phyloP scores from a whole-genome alignment of 805 yeast species.

The Schizosaccharomyces cryophilus region DNA sequence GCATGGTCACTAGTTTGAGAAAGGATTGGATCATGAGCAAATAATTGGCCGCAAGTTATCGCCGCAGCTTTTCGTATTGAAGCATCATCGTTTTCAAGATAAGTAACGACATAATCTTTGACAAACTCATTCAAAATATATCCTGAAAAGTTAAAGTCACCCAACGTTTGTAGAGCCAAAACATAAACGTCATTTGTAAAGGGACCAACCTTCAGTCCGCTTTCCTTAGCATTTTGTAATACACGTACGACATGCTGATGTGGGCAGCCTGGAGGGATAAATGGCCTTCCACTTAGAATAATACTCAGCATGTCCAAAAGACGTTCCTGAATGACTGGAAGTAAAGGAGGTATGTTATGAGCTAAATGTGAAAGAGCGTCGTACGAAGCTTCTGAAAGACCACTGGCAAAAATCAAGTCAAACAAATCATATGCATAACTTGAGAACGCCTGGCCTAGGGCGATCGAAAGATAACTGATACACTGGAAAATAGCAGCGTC shows the following conservation, averaged over 20 bases:
- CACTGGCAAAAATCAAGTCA: conserved; percentile 56
- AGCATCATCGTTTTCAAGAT: conserved; percentile 56
- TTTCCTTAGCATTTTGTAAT: neutral
- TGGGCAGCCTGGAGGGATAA: conserved; percentile 71
- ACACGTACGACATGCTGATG: conserved; percentile 3
- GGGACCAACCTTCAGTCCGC: conserved; percentile 16
- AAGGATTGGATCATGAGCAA: conserved; percentile 59
- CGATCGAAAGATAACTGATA: conserved; percentile 58
- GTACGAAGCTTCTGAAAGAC: conserved; percentile 63
- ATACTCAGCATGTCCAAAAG: conserved; percentile 46
- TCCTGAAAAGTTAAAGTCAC: conserved; percentile 47
- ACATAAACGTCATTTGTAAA: conserved; percentile 22
- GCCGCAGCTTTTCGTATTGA: conserved; percentile 69
- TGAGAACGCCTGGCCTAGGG: conserved; percentile 82
- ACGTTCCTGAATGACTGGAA: conserved; percentile 44
- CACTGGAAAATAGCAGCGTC: conserved; percentile 78
- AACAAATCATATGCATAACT: conserved; percentile 68
- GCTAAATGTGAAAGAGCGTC: conserved; percentile 45
- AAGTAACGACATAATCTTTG: conserved; percentile 56
- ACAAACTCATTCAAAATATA: conserved; percentile 72
- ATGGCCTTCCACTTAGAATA: conserved; percentile 58
- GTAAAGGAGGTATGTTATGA: conserved; percentile 54
- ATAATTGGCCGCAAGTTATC: conserved; percentile 53
- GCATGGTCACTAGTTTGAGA: conserved; percentile 62
- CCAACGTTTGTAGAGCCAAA: conserved; percentile 57